Percentiles rank a stretch among this genome's conserved stretches.
These are phyloP conservation scores for Malassezia nana DNA, from an alignment of 1,284 basidiomycete species.

Conservation along the genomic window DNA sequence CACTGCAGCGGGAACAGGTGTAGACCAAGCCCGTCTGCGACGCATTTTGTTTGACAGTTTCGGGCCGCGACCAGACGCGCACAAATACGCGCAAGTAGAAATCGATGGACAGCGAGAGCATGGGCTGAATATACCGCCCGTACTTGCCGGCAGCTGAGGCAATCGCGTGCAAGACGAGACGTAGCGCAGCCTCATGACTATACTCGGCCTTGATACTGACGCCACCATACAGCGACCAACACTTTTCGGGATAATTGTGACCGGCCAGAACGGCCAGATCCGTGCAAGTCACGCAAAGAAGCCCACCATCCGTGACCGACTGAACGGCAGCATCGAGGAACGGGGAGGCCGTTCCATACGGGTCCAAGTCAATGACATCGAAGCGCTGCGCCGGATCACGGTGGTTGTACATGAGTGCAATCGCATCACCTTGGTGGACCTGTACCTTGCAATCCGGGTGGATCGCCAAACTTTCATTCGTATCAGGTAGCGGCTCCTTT, in stretches of 20 bases:
- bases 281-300: slow-evolving; percentile 92
- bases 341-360: slow-evolving; percentile 91
- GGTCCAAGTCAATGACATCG: slow-evolving; percentile 91
- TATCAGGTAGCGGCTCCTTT: not conserved
- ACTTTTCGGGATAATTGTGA: slow-evolving; percentile 79
- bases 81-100: slow-evolving; percentile 94
- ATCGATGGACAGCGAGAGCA: slow-evolving; percentile 90
- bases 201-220: slow-evolving; percentile 81
- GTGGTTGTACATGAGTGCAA: slow-evolving; percentile 78
- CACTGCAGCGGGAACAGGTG: slow-evolving; percentile 35
- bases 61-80: slow-evolving; percentile 62
- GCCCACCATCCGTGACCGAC: slow-evolving; percentile 65
- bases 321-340: slow-evolving; percentile 98
- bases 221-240: slow-evolving; percentile 65
- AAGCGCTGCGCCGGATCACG: slow-evolving; percentile 65
- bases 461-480: slow-evolving; percentile 17
- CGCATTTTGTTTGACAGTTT: slow-evolving; percentile 72
- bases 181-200: slow-evolving; percentile 58
- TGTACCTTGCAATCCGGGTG: slow-evolving; percentile 43
- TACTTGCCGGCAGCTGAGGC: slow-evolving; percentile 81
- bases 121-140: slow-evolving; percentile 77
- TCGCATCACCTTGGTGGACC: slow-evolving; percentile 41
- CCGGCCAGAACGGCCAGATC: slow-evolving; percentile 89
- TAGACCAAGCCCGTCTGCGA: slow-evolving; percentile 37
- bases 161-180: slow-evolving; percentile 75